These are phyloP conservation scores for Aspergillus sp. DNA, from an alignment of 2,329 filamentous ascomycete species.

Conservation along the genomic window DNA sequence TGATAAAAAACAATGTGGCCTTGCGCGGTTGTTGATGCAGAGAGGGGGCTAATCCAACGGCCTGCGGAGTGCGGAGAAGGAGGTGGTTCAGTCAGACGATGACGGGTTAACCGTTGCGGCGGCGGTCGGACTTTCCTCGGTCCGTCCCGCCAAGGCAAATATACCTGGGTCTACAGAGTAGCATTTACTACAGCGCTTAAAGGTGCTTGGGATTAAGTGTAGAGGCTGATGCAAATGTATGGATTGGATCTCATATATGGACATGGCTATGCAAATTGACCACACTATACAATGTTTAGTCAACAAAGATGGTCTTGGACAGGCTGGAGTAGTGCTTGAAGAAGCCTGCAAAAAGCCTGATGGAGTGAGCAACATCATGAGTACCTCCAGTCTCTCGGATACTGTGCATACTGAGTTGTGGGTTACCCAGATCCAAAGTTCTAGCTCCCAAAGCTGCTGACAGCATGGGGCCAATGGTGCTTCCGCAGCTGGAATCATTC, in stretches of 20 bases:
- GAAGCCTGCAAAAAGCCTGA: slow-evolving; percentile 83
- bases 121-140: slow-evolving; percentile 15
- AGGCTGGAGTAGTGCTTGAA: slow-evolving; percentile 78
- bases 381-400: slow-evolving; percentile 89
- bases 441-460: slow-evolving; percentile 79
- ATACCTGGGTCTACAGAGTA: too few relatives aligned
- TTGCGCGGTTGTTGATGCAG: not conserved
- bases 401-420: slow-evolving; percentile 94
- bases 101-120: not conserved
- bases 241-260: too few relatives aligned
- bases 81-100: slow-evolving; percentile 1
- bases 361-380: slow-evolving; percentile 79
- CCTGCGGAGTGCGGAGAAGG: too few relatives aligned
- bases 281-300: slow-evolving; percentile 44
- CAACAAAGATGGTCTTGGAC: slow-evolving; percentile 77
- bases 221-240: too few relatives aligned
- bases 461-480: slow-evolving; percentile 96
- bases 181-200: too few relatives aligned
- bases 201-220: too few relatives aligned
- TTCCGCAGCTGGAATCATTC: slow-evolving; percentile 91
- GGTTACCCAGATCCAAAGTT: slow-evolving; percentile 88
- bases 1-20: not conserved
- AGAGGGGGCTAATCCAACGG: too few relatives aligned
- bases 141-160: slow-evolving; percentile 4
- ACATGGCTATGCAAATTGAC: too few relatives aligned